phyloP scores from a whole-genome alignment of 345 rosid genomes.

The Mallotus nudiflorus region DNA sequence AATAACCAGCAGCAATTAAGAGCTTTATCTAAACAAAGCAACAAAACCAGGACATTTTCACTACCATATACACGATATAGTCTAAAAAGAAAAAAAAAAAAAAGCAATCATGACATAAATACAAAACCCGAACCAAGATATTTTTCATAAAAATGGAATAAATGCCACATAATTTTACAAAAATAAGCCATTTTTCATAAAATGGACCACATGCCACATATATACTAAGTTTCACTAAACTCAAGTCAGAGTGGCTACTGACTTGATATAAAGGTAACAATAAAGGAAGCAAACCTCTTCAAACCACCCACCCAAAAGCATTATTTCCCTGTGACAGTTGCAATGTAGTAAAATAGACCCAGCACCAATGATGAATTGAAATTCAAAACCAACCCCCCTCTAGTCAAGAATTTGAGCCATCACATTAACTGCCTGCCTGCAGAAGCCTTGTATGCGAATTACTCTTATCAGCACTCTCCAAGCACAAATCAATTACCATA shows the following conservation, averaged over 20 bases:
- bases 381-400: background rate
- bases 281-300: background rate
- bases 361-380: background rate
- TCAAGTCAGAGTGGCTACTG: constrained; percentile 10
- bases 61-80: background rate
- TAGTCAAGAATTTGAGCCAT: background rate
- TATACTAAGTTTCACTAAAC: background rate
- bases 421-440: background rate
- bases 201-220: background rate
- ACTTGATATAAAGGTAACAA: background rate
- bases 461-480: background rate
- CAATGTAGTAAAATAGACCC: background rate
- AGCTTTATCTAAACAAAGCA: background rate
- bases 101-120: background rate
- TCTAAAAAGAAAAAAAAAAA: too few relatives aligned
- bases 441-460: background rate
- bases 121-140: background rate
- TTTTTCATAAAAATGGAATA: background rate
- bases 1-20: background rate
- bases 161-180: background rate
- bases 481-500: constrained; percentile 12
- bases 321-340: background rate
- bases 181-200: background rate
- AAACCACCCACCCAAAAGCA: background rate
- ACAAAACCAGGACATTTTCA: background rate